phyloP scores from a whole-genome alignment of 2,329 filamentous ascomycete genomes.

The Ceratocystis cubensis region DNA sequence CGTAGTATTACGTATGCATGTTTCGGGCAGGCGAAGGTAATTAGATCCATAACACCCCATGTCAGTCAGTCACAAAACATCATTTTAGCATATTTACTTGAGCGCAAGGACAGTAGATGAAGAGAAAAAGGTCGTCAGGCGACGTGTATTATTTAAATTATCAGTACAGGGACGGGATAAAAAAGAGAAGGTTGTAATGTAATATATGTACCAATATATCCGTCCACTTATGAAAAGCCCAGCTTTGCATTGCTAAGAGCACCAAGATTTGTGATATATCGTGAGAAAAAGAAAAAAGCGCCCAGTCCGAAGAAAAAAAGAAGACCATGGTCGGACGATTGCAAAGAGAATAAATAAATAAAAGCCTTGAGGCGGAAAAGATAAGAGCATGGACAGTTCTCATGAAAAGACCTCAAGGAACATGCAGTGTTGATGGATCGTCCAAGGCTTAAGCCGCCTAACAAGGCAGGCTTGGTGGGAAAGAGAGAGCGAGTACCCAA shows the following conservation, averaged over 20 bases:
- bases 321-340: conserved; percentile 6
- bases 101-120: background rate
- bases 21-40: background rate
- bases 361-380: background rate
- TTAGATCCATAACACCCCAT: background rate
- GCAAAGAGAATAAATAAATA: background rate
- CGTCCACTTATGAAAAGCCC: conserved; percentile 5
- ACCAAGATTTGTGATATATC: conserved; percentile 13
- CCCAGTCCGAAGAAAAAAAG: background rate
- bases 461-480: background rate
- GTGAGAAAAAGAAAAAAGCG: background rate
- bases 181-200: background rate
- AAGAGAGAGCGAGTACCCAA: background rate
- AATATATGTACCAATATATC: conserved; percentile 3
- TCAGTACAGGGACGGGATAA: background rate
- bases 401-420: too few relatives aligned
- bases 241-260: background rate
- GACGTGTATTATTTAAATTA: conserved; percentile 3
- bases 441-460: background rate
- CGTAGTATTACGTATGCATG: background rate
- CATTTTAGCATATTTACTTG: background rate
- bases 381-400: background rate
- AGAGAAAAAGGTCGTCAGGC: background rate
- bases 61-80: background rate
- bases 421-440: background rate